Evolutionary conservation across 139 green algal genomes (phyloP).

Genomic region (Nannochloris sp.): DNA sequence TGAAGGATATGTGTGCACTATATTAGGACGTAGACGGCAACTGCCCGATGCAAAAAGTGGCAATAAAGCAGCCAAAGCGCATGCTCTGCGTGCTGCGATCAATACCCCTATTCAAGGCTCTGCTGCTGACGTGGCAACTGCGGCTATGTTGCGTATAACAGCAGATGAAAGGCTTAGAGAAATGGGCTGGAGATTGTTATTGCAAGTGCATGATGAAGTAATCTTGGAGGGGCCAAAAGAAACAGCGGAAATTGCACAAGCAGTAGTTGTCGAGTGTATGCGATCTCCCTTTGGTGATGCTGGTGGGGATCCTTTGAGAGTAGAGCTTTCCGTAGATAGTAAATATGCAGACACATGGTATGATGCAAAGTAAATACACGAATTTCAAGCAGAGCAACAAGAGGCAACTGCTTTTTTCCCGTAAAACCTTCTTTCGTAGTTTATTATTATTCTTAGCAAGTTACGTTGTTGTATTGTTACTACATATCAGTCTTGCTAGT

Average conservation of each 20-base stretch:
- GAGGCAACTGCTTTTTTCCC: too few species aligned
- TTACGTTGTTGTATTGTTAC: too few species aligned
- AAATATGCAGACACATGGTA: slow-evolving; percentile 92
- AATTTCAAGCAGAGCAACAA: too few species aligned
- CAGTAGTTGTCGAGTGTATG: slow-evolving; percentile 80
- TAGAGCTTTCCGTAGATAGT: slow-evolving; percentile 84
- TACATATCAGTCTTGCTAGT: too few species aligned
- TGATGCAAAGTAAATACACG: slow-evolving; percentile 81
- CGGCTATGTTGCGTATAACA: slow-evolving; percentile 88
- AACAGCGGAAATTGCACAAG: slow-evolving; percentile 53
- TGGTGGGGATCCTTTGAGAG: slow-evolving; percentile 49
- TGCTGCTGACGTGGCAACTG: slow-evolving; percentile 88
- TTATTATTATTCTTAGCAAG: too few species aligned
- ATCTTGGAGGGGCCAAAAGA: slow-evolving; percentile 92
- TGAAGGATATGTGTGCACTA: slow-evolving; percentile 63
- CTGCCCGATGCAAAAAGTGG: slow-evolving; percentile 57
- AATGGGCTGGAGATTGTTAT: slow-evolving; percentile 83
- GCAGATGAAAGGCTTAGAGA: slow-evolving; percentile 46
- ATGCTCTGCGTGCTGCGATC: slow-evolving; percentile 83
- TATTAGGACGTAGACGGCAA: slow-evolving; percentile 75
- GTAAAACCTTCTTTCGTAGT: too few species aligned
- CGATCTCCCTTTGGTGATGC: slow-evolving; percentile 63
- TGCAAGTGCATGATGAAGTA: slow-evolving; percentile 97
- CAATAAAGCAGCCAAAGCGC: slow-evolving; percentile 11
- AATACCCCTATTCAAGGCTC: slow-evolving; percentile 97